These are phyloP conservation scores for Colletotrichum australisinense DNA, from an alignment of 2,329 filamentous ascomycete species.

Conservation along the genomic window DNA sequence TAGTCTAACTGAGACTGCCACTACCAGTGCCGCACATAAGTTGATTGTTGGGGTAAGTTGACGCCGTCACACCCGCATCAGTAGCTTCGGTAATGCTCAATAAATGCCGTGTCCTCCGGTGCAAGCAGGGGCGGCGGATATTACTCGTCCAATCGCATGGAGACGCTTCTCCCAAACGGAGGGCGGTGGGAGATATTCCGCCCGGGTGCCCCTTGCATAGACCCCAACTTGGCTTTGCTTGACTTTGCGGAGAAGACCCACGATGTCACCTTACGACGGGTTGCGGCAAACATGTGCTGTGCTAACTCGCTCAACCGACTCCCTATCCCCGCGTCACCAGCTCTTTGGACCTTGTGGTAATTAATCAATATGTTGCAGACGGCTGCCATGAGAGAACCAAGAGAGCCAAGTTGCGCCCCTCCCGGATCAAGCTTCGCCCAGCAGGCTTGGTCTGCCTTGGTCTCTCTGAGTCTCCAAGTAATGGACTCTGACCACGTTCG, in stretches of 20 bases:
- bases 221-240: conserved; percentile 7
- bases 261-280: conserved; percentile 14
- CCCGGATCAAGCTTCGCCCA: conserved; percentile 11
- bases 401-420: background rate
- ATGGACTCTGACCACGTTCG: conserved; percentile 10
- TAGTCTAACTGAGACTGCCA: background rate
- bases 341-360: background rate
- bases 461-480: background rate
- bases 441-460: background rate
- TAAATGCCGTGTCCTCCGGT: conserved; percentile 21
- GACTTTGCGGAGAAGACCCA: conserved; percentile 12
- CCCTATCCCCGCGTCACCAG: background rate
- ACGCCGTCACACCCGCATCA: conserved; percentile 10
- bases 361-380: conserved; percentile 10
- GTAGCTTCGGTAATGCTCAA: conserved; percentile 9
- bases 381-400: background rate
- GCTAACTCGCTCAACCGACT: conserved; percentile 4
- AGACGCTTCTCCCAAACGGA: background rate
- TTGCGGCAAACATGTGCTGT: conserved; percentile 3
- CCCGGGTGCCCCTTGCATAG: conserved; percentile 5
- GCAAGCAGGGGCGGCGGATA: background rate
- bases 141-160: conserved; percentile 4
- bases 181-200: conserved; percentile 14
- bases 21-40: conserved; percentile 23
- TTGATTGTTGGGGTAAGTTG: background rate